Evolutionary conservation across 129 eudicot genomes (phyloP).

Genomic region (Rutidosis leptorrhynchoides): DNA sequence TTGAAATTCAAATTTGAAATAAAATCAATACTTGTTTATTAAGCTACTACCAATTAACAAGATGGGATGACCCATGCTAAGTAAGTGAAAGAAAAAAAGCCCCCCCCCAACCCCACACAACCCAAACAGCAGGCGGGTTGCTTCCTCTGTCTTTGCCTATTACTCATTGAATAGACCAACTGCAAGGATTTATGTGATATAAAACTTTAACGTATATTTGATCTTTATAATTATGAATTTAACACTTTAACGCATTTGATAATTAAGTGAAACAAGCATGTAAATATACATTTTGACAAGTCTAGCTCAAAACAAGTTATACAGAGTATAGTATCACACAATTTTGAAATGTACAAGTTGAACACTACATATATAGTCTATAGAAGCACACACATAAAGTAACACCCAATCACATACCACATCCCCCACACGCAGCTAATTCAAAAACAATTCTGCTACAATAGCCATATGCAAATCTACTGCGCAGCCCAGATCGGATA

Average conservation of each 20-base stretch:
- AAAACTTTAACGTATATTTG: background rate
- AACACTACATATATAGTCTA: background rate
- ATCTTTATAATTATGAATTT: too few species aligned
- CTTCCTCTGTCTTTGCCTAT: too few species aligned
- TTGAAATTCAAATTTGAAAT: constrained; percentile 21
- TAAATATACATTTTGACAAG: background rate
- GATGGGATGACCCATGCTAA: background rate
- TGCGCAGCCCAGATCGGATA: background rate
- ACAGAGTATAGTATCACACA: background rate
- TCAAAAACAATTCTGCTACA: background rate
- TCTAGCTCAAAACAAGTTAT: background rate
- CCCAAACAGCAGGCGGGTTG: too few species aligned
- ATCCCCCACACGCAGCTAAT: background rate
- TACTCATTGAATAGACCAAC: background rate
- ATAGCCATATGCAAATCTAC: background rate
- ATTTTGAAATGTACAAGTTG: background rate
- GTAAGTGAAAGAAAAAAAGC: too few species aligned
- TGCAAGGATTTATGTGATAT: background rate
- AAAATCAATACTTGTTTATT: constrained; percentile 2
- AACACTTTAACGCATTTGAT: background rate
- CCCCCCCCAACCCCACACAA: too few species aligned
- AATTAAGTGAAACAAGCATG: too few species aligned
- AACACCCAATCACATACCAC: background rate
- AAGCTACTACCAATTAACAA: constrained; percentile 2
- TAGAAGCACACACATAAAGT: background rate